A percentile compares a stretch with the other conserved stretches of the same genome.
Conservation (phyloP, 345 rosid genomes). For the Populus alba region DNA sequence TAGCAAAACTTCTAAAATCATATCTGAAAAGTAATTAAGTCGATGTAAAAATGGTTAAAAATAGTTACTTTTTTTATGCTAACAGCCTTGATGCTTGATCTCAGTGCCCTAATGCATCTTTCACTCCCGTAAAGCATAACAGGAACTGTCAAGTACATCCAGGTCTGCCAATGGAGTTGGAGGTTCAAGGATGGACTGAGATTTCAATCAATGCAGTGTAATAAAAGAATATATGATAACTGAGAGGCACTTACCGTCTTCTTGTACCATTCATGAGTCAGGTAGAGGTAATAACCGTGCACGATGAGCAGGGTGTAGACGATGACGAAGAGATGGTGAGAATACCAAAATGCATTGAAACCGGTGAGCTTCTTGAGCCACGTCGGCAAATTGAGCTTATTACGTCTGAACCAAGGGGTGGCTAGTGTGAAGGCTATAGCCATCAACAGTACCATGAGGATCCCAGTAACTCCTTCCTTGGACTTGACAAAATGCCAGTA, state of each 20-base stretch:
- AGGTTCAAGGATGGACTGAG: neutral
- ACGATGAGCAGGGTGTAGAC: conserved; percentile 66
- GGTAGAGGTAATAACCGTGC: conserved; percentile 63
- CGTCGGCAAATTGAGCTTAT: conserved; percentile 50
- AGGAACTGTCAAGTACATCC: conserved; percentile 79
- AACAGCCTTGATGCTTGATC: conserved; percentile 69
- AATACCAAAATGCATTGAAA: conserved; percentile 87
- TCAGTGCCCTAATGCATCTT: conserved; percentile 59
- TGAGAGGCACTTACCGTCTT: conserved; percentile 48
- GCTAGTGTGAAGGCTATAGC: conserved; percentile 77
- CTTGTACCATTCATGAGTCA: conserved; percentile 52
- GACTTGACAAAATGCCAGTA: conserved; percentile 70
- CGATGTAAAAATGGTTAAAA: neutral
- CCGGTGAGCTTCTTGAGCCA: conserved; percentile 69
- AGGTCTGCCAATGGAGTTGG: conserved; percentile 42
- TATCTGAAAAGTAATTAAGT: neutral
- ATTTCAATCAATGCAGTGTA: neutral
- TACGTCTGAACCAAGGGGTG: conserved; percentile 67
- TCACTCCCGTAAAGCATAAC: conserved; percentile 53
- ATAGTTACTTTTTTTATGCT: conserved; percentile 51
- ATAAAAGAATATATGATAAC: neutral
- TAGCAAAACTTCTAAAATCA: neutral
- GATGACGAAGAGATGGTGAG: conserved; percentile 70
- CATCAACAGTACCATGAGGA: conserved; percentile 63
- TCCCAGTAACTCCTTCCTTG: conserved; percentile 63